Percentiles rank a stretch among this genome's conserved stretches.
Evolutionary conservation across 176 grass and related monocot genomes (phyloP).

Genomic region (Olyra latifolia): DNA sequence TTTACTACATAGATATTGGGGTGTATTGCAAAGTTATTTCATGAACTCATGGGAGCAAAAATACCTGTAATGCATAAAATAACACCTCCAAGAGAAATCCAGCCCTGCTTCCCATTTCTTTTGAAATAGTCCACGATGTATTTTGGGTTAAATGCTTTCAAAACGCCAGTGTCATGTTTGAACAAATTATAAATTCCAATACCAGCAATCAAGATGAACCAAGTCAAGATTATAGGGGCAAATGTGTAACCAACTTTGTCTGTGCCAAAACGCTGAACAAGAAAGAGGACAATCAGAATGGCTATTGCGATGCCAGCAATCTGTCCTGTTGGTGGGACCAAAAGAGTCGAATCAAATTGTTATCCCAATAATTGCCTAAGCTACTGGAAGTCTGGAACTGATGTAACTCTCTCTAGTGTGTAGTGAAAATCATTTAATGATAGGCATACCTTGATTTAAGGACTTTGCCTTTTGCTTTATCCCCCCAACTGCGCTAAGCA

Average conservation of each 20-base stretch:
- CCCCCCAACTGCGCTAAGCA: conserved; percentile 66
- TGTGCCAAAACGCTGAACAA: conserved; percentile 62
- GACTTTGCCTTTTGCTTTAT: conserved; percentile 51
- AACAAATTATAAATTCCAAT: conserved; percentile 66
- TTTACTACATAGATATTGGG: not conserved
- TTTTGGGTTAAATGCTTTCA: conserved; percentile 68
- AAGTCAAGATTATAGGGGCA: conserved; percentile 61
- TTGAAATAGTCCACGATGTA: conserved; percentile 74
- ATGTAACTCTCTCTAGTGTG: not conserved
- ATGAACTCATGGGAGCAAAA: conserved; percentile 15
- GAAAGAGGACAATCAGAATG: conserved; percentile 66
- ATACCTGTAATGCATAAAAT: conserved; percentile 78
- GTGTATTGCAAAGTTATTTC: not conserved
- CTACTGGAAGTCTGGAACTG: conserved; percentile 7
- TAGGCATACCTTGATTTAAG: conserved; percentile 57
- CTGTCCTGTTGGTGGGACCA: conserved; percentile 36
- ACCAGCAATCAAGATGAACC: conserved; percentile 65
- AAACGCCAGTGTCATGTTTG: conserved; percentile 51
- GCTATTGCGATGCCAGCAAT: conserved; percentile 60
- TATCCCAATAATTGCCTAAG: not conserved
- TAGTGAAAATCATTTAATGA: not conserved
- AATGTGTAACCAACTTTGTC: conserved; percentile 79
- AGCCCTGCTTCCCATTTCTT: conserved; percentile 66
- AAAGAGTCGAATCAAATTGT: not conserved
- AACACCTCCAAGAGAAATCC: conserved; percentile 80